phyloP scores from a whole-genome alignment of 495 filamentous ascomycete genomes.

The Xylaria venustula region DNA sequence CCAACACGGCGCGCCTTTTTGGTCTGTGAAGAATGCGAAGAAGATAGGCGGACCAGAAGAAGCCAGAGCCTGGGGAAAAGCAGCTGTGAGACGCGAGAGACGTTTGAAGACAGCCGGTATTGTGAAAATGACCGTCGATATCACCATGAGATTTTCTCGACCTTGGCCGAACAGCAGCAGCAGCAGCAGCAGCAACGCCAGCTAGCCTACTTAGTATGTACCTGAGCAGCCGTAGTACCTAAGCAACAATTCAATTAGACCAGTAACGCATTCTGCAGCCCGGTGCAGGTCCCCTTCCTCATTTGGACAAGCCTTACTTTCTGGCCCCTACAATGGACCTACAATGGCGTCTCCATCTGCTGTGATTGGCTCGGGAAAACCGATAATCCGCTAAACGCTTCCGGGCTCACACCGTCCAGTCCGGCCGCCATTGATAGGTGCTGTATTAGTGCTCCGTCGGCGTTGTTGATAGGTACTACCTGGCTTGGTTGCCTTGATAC shows the following conservation, averaged over 20 bases:
- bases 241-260: conserved; percentile 11
- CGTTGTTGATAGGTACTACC: too few species aligned
- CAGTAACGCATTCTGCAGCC: neutral
- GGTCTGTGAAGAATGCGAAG: neutral
- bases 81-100: neutral
- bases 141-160: conserved; percentile 33
- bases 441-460: neutral
- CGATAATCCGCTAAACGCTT: conserved; percentile 28
- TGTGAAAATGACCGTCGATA: conserved; percentile 12
- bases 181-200: conserved; percentile 12
- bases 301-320: conserved; percentile 27
- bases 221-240: too few species aligned
- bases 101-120: conserved; percentile 1
- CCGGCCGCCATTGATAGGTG: conserved; percentile 2
- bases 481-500: too few species aligned
- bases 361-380: conserved; percentile 35
- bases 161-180: conserved; percentile 5
- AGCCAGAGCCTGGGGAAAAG: neutral
- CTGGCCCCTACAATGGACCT: conserved; percentile 18
- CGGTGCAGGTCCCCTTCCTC: conserved; percentile 21
- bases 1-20: neutral
- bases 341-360: neutral
- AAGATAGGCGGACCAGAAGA: neutral
- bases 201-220: too few species aligned
- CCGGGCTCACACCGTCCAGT: conserved; percentile 18